These are phyloP conservation scores for Eucalyptus leucophloia DNA, from an alignment of 345 rosid genomes.

Conservation along the genomic window DNA sequence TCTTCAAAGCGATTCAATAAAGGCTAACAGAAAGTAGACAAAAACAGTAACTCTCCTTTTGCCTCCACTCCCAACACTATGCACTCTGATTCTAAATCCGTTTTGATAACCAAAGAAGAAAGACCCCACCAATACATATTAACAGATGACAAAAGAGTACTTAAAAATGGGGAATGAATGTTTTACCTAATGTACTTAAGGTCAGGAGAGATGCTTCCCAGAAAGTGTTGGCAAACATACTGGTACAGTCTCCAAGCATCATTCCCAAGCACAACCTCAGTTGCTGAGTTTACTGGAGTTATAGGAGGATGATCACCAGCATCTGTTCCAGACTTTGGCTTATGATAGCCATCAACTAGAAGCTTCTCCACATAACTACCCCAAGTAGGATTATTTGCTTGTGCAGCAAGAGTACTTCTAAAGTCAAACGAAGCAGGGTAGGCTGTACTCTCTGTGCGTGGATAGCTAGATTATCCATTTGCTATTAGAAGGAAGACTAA, in stretches of 20 bases:
- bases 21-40: not conserved
- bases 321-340: conserved; percentile 74
- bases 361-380: conserved; percentile 41
- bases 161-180: not conserved
- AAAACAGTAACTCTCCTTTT: not conserved
- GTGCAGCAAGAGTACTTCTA: conserved; percentile 55
- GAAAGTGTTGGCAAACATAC: conserved; percentile 88
- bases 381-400: conserved; percentile 46
- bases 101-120: not conserved
- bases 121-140: not conserved
- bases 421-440: conserved; percentile 93
- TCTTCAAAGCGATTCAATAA: not conserved
- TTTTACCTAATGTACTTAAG: conserved; percentile 72
- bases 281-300: conserved; percentile 74
- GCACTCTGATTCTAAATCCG: not conserved
- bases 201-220: conserved; percentile 89
- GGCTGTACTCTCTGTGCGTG: conserved; percentile 95
- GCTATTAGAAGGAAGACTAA: not conserved
- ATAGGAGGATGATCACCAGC: conserved; percentile 99
- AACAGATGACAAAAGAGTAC: not conserved
- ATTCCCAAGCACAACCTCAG: conserved; percentile 56
- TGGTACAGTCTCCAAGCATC: conserved; percentile 94
- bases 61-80: not conserved
- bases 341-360: conserved; percentile 53
- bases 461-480: conserved; percentile 39